A percentile compares a stretch with the other conserved stretches of the same genome.
Evolutionary conservation across 129 eudicot species (phyloP).

Genomic region (Escallonia rubra): DNA sequence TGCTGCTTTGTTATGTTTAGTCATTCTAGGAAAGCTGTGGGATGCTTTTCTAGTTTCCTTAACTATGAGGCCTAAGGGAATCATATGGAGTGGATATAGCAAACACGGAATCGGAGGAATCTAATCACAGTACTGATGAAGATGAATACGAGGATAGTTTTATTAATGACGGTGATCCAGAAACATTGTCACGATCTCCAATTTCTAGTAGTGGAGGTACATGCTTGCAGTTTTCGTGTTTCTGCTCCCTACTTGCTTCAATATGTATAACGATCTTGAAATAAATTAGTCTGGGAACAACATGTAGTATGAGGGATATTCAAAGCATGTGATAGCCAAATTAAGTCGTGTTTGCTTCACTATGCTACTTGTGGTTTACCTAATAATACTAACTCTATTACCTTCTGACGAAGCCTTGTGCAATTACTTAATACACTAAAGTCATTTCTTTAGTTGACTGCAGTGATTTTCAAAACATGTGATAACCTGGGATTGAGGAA

Average conservation of each 20-base stretch:
- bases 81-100: conserved; percentile 86
- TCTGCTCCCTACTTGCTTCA: background rate
- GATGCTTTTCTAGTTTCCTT: conserved; percentile 30
- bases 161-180: conserved; percentile 65
- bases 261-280: background rate
- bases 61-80: conserved; percentile 44
- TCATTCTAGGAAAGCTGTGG: too few relatives aligned
- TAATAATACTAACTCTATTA: too few relatives aligned
- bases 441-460: too few relatives aligned
- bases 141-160: conserved; percentile 86
- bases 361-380: too few relatives aligned
- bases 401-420: too few relatives aligned
- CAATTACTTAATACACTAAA: too few relatives aligned
- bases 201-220: conserved; percentile 48
- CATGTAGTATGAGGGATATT: too few relatives aligned
- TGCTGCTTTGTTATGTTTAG: too few relatives aligned
- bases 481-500: too few relatives aligned
- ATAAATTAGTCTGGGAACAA: background rate
- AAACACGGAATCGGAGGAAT: conserved; percentile 46
- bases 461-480: too few relatives aligned
- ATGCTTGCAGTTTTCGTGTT: background rate
- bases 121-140: conserved; percentile 47
- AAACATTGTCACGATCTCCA: conserved; percentile 44
- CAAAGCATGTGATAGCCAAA: too few relatives aligned
- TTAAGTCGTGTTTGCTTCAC: too few relatives aligned